Evolutionary conservation across 148 eudicot species (phyloP).

Genomic region (Rhododendron vialii): DNA sequence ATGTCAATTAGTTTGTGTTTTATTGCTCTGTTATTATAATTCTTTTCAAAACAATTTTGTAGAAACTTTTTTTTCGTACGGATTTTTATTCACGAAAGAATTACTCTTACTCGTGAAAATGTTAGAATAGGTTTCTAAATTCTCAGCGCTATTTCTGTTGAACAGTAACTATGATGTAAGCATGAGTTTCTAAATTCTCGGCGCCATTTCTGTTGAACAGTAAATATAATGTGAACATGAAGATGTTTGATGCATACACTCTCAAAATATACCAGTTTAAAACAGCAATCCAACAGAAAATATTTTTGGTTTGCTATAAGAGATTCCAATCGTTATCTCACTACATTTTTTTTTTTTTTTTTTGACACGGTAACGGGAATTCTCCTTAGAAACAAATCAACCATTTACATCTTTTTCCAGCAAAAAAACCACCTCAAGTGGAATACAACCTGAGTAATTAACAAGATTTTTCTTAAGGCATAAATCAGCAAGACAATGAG

Average conservation of each 20-base stretch:
- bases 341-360: too few species aligned
- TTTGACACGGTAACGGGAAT: too few species aligned
- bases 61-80: background rate
- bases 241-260: background rate
- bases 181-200: too few species aligned
- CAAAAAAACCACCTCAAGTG: too few species aligned
- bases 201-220: background rate
- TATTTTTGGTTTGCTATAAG: background rate
- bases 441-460: too few species aligned
- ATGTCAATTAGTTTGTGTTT: background rate
- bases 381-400: too few species aligned
- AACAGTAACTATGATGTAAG: too few species aligned
- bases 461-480: too few species aligned
- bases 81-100: background rate
- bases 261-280: background rate
- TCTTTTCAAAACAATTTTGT: background rate
- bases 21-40: background rate
- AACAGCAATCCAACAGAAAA: background rate
- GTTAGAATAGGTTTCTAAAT: background rate
- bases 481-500: too few species aligned
- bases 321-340: slow-evolving; percentile 1
- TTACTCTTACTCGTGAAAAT: background rate
- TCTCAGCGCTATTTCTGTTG: background rate
- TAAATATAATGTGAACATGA: too few species aligned
- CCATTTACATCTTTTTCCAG: too few species aligned